Evolutionary conservation across 495 filamentous ascomycete genomes (phyloP).

Genomic region (Lineolata rhizophorae): DNA sequence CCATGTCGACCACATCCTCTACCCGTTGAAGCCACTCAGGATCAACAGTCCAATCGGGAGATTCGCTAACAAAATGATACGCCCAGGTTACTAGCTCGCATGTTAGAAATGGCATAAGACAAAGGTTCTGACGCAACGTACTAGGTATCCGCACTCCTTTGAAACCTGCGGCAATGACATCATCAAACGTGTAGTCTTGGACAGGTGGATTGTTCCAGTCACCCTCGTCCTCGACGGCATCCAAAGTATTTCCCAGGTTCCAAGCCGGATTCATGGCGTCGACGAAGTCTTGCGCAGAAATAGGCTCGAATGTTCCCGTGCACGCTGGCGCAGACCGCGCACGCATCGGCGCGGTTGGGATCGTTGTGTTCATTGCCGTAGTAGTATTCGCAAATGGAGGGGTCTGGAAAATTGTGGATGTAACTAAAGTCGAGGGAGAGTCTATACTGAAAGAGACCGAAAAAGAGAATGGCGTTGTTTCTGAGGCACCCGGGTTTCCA

Average conservation of each 20-base stretch:
- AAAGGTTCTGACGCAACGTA: too few species aligned
- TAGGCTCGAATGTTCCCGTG: conserved; percentile 17
- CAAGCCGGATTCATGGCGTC: conserved; percentile 21
- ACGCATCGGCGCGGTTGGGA: too few species aligned
- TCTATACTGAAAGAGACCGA: too few species aligned
- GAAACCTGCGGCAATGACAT: conserved; percentile 31
- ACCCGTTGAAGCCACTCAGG: conserved; percentile 35
- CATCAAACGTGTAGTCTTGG: conserved; percentile 24
- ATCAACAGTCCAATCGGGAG: conserved; percentile 31
- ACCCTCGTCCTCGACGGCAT: conserved; percentile 33
- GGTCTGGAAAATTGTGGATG: too few species aligned
- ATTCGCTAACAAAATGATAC: conserved; percentile 30
- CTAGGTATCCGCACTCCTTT: conserved; percentile 36
- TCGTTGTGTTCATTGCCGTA: too few species aligned
- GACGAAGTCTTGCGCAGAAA: conserved; percentile 19
- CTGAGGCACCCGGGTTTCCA: too few species aligned
- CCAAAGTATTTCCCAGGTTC: conserved; percentile 32
- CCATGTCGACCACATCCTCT: conserved; percentile 33
- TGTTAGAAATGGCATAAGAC: too few species aligned
- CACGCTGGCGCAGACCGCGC: too few species aligned
- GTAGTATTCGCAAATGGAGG: too few species aligned
- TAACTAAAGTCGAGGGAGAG: too few species aligned
- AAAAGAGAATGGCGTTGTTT: too few species aligned
- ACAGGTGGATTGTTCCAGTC: conserved; percentile 36
- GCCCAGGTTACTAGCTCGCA: conserved; percentile 41